phyloP scores from a whole-genome alignment of 768 basidiomycete genomes.

The button mushroom (Agaricus bisporus) region DNA sequence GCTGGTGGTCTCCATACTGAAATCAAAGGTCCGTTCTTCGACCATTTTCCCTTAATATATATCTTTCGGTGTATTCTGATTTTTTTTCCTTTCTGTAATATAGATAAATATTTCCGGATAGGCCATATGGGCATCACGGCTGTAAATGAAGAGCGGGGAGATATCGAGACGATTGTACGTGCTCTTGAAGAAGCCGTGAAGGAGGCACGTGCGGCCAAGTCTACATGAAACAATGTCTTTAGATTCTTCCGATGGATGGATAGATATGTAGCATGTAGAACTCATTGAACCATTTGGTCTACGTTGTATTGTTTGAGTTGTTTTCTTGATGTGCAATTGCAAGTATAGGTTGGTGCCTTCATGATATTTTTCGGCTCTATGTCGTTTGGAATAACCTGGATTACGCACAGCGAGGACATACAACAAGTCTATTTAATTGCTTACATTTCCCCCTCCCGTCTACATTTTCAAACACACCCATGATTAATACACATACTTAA shows the following conservation, averaged over 20 bases:
- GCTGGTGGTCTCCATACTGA: slow-evolving; percentile 84
- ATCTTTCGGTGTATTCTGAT: slow-evolving; percentile 9
- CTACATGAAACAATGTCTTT: neutral
- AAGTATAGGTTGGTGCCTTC: no score
- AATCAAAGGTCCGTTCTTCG: slow-evolving; percentile 59
- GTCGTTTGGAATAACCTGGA: no score
- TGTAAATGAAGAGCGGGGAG: slow-evolving; percentile 61
- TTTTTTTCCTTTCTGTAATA: neutral
- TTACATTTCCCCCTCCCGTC: no score
- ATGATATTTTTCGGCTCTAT: no score
- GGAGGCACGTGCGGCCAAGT: slow-evolving; percentile 25
- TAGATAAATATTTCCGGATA: slow-evolving; percentile 88
- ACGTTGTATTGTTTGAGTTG: no score
- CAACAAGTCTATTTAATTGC: no score
- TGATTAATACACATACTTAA: neutral
- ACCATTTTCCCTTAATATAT: neutral
- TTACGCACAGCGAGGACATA: no score
- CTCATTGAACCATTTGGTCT: neutral
- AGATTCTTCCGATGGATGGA: neutral
- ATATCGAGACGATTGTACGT: slow-evolving; percentile 66
- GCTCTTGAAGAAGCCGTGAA: slow-evolving; percentile 55
- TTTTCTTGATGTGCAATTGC: no score
- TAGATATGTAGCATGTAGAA: neutral
- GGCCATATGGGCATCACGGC: slow-evolving; percentile 96
- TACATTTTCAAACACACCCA: neutral